These are phyloP conservation scores for Colletotrichum sp. DNA, from an alignment of 2,329 filamentous ascomycete genomes.

Conservation along the genomic window DNA sequence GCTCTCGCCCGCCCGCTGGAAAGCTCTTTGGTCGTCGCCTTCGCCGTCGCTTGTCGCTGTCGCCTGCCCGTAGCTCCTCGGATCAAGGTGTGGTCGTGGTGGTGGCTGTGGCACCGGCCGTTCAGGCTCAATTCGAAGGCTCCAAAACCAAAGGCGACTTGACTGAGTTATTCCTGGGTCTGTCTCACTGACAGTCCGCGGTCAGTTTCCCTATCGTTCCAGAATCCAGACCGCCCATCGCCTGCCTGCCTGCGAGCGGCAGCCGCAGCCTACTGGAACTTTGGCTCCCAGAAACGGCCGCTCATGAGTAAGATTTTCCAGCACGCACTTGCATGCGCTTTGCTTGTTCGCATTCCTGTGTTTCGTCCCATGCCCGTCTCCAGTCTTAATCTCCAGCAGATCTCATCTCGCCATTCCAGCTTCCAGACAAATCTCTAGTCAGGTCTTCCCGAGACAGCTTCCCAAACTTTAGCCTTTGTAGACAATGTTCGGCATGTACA, in stretches of 20 bases:
- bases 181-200: background rate
- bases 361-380: conserved; percentile 6
- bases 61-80: background rate
- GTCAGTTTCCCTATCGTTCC: background rate
- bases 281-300: conserved; percentile 3
- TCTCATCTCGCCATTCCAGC: background rate
- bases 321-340: background rate
- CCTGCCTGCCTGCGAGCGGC: background rate
- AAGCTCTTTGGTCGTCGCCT: background rate
- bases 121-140: background rate
- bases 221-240: conserved; percentile 1
- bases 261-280: background rate
- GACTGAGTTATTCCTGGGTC: background rate
- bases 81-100: background rate
- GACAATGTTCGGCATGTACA: background rate
- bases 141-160: background rate
- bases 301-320: conserved; percentile 9
- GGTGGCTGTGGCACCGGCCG: conserved; percentile 7
- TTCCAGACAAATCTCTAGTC: background rate
- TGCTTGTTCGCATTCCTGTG: background rate
- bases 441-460: background rate
- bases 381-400: background rate
- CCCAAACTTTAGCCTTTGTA: background rate
- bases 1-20: background rate
- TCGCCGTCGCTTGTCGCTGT: background rate